Percentiles rank a stretch among this genome's conserved stretches.
phyloP scores from a whole-genome alignment of 305 asterid genomes.

The Stenogyne calaminthoides region DNA sequence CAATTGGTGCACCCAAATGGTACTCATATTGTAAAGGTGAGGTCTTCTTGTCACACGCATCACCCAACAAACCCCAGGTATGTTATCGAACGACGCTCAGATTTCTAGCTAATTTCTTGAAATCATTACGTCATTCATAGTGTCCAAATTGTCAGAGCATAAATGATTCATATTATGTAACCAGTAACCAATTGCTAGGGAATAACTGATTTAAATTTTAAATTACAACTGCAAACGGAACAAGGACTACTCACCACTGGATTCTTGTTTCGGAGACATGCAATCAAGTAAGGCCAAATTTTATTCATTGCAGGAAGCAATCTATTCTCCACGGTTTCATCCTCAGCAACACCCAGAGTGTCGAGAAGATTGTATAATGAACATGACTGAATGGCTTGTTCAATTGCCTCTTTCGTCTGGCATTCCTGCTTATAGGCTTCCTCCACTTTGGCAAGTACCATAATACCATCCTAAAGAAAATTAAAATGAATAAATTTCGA shows the following conservation, averaged over 20 bases:
- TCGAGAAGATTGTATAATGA: slow-evolving; percentile 67
- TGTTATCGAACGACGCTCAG: background rate
- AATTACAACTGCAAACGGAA: slow-evolving; percentile 7
- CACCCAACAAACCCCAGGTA: background rate
- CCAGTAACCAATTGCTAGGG: background rate
- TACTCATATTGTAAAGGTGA: background rate
- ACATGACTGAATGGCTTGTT: slow-evolving; percentile 45
- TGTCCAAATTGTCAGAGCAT: background rate
- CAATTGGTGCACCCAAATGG: too few species aligned
- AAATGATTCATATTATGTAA: background rate
- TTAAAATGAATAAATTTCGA: background rate
- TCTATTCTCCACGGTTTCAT: slow-evolving; percentile 77
- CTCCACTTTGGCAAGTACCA: slow-evolving; percentile 89
- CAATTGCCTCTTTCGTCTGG: slow-evolving; percentile 67
- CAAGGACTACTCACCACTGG: slow-evolving; percentile 57
- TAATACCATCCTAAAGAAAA: slow-evolving; percentile 68
- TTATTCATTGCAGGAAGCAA: slow-evolving; percentile 94
- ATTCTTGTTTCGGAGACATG: slow-evolving; percentile 80
- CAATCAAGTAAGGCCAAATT: slow-evolving; percentile 88
- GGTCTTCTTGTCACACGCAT: background rate
- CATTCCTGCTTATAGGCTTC: slow-evolving; percentile 80
- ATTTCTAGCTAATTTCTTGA: background rate
- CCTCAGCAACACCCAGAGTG: slow-evolving; percentile 66
- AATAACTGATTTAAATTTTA: slow-evolving; percentile 5
- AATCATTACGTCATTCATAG: background rate